Base-by-base conservation (phyloP, 306 rosid genomes). In the Trifolium subterraneum region DNA sequence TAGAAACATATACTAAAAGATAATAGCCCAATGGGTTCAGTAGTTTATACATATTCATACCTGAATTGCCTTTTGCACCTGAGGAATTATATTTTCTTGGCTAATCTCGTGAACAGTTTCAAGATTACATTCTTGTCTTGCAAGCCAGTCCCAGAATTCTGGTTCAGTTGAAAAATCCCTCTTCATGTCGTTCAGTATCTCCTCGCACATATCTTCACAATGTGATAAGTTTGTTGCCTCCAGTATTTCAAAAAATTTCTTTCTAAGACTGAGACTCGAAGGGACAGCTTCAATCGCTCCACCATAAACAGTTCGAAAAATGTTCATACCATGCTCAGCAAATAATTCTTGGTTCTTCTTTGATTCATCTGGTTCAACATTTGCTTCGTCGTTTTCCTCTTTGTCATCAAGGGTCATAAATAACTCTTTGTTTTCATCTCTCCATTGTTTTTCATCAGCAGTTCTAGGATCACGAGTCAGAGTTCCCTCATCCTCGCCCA, bases 61-160 rank as follows among this genome's bases (percentile, higher is more conserved):
- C 99, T 92, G 86, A 71, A 90, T 36, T 48, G 97, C 90, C 38
- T 83, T 88, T 51, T 90, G 82, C 71, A 84, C 62, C 59, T 13
- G 86, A 59, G 89, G 76, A 84, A 55, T 64, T 65, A 41, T 16
- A 22, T 54, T 64, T 78, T 82, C 90, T 82, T 82, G 89, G 51
- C 80, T 77, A 16, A 5, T 80, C 61, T 54, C 88, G 13, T 56
- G 79, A 42, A 59, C 55, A 66, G 55, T 74, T 73, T 78, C 87
- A 56, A 84, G 58, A 69, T 81, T 71, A 74, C 36, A 84, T 72
- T 86, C 87, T 73, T 77, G 92, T 78, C 88, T 90, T 11, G 93
- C 99, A 15, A 90, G 89, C 96, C 99, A 94, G 63, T 91, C 90
- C 99, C 99, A 94, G 72, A 83, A 90, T 58, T 81, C 93, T 51